phyloP scores from a whole-genome alignment of 768 basidiomycete genomes.

The Pulveroboletus ravenelii region DNA sequence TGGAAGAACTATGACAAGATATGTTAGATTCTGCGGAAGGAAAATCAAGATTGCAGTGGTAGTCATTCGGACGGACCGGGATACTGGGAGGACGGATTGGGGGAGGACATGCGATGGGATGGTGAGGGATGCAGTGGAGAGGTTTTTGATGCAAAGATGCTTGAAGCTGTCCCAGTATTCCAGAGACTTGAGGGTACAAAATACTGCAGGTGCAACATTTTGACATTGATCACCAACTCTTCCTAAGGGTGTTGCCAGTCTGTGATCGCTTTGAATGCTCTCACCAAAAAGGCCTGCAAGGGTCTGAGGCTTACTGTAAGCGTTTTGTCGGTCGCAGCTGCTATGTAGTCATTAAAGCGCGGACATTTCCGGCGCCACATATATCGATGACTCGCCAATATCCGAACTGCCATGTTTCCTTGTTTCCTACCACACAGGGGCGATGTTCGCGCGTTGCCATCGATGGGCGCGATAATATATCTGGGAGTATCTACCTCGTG shows the following conservation, averaged over 20 bases:
- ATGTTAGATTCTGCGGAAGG: conserved; percentile 10
- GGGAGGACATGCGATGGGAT: neutral
- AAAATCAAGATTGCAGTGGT: conserved; percentile 11
- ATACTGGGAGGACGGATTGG: too few relatives aligned
- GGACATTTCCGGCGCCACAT: too few relatives aligned
- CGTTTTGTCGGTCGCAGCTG: too few relatives aligned
- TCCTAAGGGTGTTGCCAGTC: neutral
- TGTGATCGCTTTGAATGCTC: neutral
- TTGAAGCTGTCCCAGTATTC: conserved; percentile 9
- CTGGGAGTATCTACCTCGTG: conserved; percentile 21
- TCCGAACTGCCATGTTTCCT: neutral
- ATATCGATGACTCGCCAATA: too few relatives aligned
- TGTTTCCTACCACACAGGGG: neutral
- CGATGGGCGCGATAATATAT: conserved; percentile 11
- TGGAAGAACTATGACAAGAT: conserved; percentile 15
- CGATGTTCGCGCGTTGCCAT: neutral
- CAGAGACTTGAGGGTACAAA: neutral
- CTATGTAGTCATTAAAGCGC: too few relatives aligned
- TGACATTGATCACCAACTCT: conserved; percentile 3
- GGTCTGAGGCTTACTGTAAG: too few relatives aligned
- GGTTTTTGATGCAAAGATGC: neutral
- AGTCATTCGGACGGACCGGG: conserved; percentile 4
- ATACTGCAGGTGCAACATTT: neutral
- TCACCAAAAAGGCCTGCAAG: too few relatives aligned
- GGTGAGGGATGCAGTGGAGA: neutral